phyloP scores from a whole-genome alignment of 495 filamentous ascomycete species.

The Neurospora sp. region DNA sequence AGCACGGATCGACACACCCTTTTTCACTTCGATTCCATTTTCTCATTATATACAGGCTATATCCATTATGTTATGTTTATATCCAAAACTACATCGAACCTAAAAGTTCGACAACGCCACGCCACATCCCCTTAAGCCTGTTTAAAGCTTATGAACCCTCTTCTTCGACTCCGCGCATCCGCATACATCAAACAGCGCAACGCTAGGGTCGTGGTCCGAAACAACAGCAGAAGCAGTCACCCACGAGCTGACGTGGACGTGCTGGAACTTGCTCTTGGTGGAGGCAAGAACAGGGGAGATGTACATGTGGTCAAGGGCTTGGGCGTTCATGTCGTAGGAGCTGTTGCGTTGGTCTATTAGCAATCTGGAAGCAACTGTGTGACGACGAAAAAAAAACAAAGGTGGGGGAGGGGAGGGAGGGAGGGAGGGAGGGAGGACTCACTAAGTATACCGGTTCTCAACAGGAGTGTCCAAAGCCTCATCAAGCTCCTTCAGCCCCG shows the following conservation, averaged over 20 bases:
- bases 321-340: slow-evolving; percentile 22
- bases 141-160: not conserved
- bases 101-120: not conserved
- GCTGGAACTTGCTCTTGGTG: slow-evolving; percentile 35
- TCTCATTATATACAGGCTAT: not conserved
- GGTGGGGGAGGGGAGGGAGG: not conserved
- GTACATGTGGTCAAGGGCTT: slow-evolving; percentile 54
- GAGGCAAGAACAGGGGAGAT: slow-evolving; percentile 32
- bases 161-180: not conserved
- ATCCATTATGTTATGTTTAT: not conserved
- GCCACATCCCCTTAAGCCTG: not conserved
- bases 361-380: not conserved
- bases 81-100: not conserved
- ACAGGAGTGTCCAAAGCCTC: slow-evolving; percentile 30
- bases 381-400: not conserved
- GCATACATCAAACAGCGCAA: slow-evolving; percentile 46
- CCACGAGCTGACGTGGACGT: slow-evolving; percentile 56
- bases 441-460: slow-evolving; percentile 50
- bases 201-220: slow-evolving; percentile 52
- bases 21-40: not conserved
- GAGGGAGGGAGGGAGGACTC: not conserved
- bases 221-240: slow-evolving; percentile 28
- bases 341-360: slow-evolving; percentile 11
- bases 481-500: slow-evolving; percentile 43
- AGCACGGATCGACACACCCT: not conserved